Conservation (phyloP, 139 green algal genomes). For the Nannochloris sp. region DNA sequence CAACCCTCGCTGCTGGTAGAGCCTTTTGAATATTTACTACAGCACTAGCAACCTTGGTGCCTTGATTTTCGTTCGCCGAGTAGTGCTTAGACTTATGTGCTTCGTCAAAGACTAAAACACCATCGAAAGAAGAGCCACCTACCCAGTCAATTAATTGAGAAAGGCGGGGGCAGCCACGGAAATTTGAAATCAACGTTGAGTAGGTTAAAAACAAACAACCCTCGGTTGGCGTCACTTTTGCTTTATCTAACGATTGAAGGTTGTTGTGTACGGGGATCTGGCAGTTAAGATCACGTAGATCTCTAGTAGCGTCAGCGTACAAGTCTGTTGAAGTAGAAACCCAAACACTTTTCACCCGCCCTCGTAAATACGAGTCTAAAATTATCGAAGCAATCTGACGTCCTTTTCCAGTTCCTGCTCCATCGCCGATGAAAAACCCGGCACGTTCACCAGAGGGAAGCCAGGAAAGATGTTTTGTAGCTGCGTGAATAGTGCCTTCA, state of each 20-base stretch:
- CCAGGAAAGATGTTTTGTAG: slow-evolving; percentile 66
- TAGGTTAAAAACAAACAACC: slow-evolving; percentile 87
- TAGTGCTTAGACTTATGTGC: slow-evolving; percentile 80
- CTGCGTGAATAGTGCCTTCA: slow-evolving; percentile 77
- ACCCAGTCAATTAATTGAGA: slow-evolving; percentile 71
- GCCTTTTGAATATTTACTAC: slow-evolving; percentile 66
- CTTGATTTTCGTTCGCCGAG: slow-evolving; percentile 52
- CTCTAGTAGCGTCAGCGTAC: slow-evolving; percentile 52
- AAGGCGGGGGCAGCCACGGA: slow-evolving; percentile 34
- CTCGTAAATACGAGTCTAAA: slow-evolving; percentile 74
- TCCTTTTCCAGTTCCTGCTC: slow-evolving; percentile 80
- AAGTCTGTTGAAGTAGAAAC: slow-evolving; percentile 60
- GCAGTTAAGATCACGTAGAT: slow-evolving; percentile 55
- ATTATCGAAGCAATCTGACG: slow-evolving; percentile 74
- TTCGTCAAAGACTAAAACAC: slow-evolving; percentile 73
- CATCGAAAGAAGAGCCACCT: slow-evolving; percentile 53
- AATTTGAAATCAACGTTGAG: slow-evolving; percentile 52
- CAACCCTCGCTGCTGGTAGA: slow-evolving; percentile 61
- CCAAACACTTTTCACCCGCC: slow-evolving; percentile 58
- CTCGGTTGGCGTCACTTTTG: slow-evolving; percentile 68
- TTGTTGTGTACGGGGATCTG: slow-evolving; percentile 43
- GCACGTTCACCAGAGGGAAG: slow-evolving; percentile 56
- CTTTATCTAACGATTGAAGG: slow-evolving; percentile 59
- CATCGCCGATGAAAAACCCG: slow-evolving; percentile 41
- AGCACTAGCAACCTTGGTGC: slow-evolving; percentile 58